Base-by-base conservation (phyloP, 495 filamentous ascomycete genomes). In the Podospora anserina region DNA sequence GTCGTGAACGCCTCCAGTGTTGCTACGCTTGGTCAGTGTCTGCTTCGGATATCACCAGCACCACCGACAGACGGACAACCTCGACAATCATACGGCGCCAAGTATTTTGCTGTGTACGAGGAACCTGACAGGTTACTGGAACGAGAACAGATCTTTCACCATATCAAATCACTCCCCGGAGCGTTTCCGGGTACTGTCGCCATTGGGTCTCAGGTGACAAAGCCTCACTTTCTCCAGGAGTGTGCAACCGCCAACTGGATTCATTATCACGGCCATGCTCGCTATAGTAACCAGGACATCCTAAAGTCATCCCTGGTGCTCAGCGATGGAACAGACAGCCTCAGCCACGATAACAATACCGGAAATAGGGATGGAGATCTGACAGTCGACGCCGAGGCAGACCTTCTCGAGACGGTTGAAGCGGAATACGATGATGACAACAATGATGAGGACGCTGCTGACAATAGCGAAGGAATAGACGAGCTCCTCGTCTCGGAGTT, bases 1-100 rank as follows among this genome's bases (percentile, higher is more conserved):
- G 44, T 55, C 3, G 65, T 61, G 0, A 62, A 67, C 58, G 44
- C 65, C 2, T 20, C 65, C 20, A 67, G 57, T 39, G 11, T 67
- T 58, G 30, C 65, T 18, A 55, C 39, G 13, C 39, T 49, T 2
- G 39, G 39, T 11, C 61, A 13, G 53, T 19, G 19, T 16, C 27
- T 32, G 34, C 49, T 23, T 34, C 39, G 39, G 15, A 27, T 26
- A n/a, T 62, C 19, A 55, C 58, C 16, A 27, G 9, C 20, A 49
- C 13, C 30, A 58, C 19, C 3, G 6, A 53, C 54, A 49, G 19
- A 16, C 32, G n/a, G 26, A 19, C 28, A 60, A 1, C 30, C 30
- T 7, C 30, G 7, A 5, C 9, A 61, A 28, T 4, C 59, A 4
- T 18, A 20, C 4, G 11, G 59, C 1, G 13, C 23, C 11, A 30